Evolutionary conservation across 2,329 filamentous ascomycete species (phyloP).

Genomic region (Curvularia verruculosa): DNA sequence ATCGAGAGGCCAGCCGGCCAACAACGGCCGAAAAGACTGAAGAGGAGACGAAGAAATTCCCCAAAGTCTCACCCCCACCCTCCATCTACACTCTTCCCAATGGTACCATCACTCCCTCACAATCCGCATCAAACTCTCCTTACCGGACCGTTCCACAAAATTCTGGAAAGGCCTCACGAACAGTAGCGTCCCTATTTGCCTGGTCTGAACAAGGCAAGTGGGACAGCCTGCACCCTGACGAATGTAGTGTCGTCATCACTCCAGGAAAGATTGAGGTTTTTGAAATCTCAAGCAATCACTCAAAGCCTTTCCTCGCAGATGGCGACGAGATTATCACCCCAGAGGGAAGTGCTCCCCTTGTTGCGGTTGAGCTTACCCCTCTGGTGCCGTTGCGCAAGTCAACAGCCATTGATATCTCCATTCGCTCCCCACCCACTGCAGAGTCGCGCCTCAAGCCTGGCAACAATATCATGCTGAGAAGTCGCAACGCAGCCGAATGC

Average conservation of each 20-base stretch:
- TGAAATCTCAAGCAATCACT: slow-evolving; percentile 59
- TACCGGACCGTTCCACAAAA: slow-evolving; percentile 62
- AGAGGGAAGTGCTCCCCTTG: slow-evolving; percentile 56
- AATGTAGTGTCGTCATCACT: slow-evolving; percentile 67
- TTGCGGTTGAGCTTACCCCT: slow-evolving; percentile 86
- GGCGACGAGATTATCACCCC: slow-evolving; percentile 48
- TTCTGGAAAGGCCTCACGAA: slow-evolving; percentile 59
- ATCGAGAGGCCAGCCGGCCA: slow-evolving; percentile 19
- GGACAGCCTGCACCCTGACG: slow-evolving; percentile 65
- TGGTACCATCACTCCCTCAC: slow-evolving; percentile 73
- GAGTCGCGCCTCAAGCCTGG: slow-evolving; percentile 71
- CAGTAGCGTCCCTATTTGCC: slow-evolving; percentile 65
- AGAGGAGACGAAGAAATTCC: slow-evolving; percentile 46
- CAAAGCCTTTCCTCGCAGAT: slow-evolving; percentile 49
- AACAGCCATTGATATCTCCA: slow-evolving; percentile 90
- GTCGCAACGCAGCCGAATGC: slow-evolving; percentile 76
- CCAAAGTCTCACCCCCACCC: slow-evolving; percentile 52
- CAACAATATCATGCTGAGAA: slow-evolving; percentile 90
- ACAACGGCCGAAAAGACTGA: slow-evolving; percentile 16
- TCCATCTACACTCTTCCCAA: slow-evolving; percentile 49
- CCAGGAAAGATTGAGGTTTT: slow-evolving; percentile 70
- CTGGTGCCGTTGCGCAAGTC: slow-evolving; percentile 88
- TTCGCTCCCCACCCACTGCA: slow-evolving; percentile 80
- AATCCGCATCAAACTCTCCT: slow-evolving; percentile 79
- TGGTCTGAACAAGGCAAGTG: slow-evolving; percentile 67